Conservation (phyloP, 2,329 filamentous ascomycete genomes). For the Ambrosiella xylebori region DNA sequence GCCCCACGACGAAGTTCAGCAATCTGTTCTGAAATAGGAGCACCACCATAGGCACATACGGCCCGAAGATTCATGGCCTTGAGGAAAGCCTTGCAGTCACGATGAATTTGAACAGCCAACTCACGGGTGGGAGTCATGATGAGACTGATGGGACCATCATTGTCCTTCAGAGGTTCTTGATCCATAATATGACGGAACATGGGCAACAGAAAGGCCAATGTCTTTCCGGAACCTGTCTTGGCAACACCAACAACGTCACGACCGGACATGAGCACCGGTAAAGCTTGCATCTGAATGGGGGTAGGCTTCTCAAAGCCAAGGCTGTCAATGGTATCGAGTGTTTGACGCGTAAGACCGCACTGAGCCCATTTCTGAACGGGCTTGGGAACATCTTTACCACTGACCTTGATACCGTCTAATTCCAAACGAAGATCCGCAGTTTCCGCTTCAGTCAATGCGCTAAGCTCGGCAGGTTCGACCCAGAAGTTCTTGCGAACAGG, state of each 20-base stretch:
- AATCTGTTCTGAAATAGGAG: slow-evolving; percentile 94
- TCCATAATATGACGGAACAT: slow-evolving; percentile 99
- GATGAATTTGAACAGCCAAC: slow-evolving; percentile 81
- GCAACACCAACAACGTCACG: slow-evolving; percentile 91
- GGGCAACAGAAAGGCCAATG: slow-evolving; percentile 81
- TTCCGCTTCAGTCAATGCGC: slow-evolving; percentile 69
- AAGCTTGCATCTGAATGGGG: slow-evolving; percentile 84
- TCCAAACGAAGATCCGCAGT: slow-evolving; percentile 67
- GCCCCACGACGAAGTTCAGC: slow-evolving; percentile 88
- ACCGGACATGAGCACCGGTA: slow-evolving; percentile 90
- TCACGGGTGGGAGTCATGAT: slow-evolving; percentile 93
- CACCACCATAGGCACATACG: slow-evolving; percentile 86
- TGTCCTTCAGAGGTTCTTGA: slow-evolving; percentile 61
- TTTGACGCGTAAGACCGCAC: slow-evolving; percentile 74
- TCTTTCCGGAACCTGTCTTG: slow-evolving; percentile 96
- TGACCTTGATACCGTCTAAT: slow-evolving; percentile 88
- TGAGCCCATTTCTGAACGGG: slow-evolving; percentile 95
- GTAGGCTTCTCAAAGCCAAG: slow-evolving; percentile 80
- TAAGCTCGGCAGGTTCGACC: slow-evolving; percentile 70
- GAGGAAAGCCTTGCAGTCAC: slow-evolving; percentile 85
- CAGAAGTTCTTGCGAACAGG: slow-evolving; percentile 91
- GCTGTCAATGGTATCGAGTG: slow-evolving; percentile 65
- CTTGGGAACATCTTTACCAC: slow-evolving; percentile 73
- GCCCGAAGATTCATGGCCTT: slow-evolving; percentile 71
- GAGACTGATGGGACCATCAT: slow-evolving; percentile 73